Conservation (phyloP, 2,329 filamentous ascomycete species). For the Cordyceps tenuipes region DNA sequence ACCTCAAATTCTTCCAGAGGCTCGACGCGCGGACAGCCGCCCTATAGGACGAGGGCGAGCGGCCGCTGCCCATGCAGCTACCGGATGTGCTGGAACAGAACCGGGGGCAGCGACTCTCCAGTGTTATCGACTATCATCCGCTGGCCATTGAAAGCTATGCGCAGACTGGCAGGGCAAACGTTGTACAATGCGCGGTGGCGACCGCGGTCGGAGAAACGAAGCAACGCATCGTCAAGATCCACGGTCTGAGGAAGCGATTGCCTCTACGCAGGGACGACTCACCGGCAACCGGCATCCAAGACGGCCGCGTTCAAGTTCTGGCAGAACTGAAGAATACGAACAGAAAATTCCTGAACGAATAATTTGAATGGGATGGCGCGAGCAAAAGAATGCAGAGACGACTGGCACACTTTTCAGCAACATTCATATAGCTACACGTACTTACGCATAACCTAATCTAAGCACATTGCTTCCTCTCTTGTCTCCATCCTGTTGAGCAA, state of each 20-base stretch:
- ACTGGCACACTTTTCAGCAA: not conserved
- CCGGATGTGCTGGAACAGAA: slow-evolving; percentile 17
- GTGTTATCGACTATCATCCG: not conserved
- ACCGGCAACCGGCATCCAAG: not conserved
- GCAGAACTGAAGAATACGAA: slow-evolving; percentile 21
- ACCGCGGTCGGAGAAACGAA: not conserved
- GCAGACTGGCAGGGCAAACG: not conserved
- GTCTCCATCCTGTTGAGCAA: slow-evolving; percentile 13
- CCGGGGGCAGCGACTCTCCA: not conserved
- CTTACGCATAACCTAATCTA: slow-evolving; percentile 2
- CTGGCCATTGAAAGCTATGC: not conserved
- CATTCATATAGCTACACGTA: not conserved
- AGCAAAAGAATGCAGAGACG: not conserved
- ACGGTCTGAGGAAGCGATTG: not conserved
- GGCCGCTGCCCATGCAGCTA: slow-evolving; percentile 27
- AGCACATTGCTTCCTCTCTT: slow-evolving; percentile 2
- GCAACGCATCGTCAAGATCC: slow-evolving; percentile 1
- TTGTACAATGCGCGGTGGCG: not conserved
- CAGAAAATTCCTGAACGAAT: slow-evolving; percentile 19
- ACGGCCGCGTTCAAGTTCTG: slow-evolving; percentile 20
- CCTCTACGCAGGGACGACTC: not conserved
- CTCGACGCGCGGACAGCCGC: slow-evolving; percentile 23
- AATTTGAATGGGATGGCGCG: not conserved
- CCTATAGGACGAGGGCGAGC: slow-evolving; percentile 21
- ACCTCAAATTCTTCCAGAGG: slow-evolving; percentile 24